Conservation (phyloP, 495 filamentous ascomycete genomes). For the Penicillium robsamsonii region DNA sequence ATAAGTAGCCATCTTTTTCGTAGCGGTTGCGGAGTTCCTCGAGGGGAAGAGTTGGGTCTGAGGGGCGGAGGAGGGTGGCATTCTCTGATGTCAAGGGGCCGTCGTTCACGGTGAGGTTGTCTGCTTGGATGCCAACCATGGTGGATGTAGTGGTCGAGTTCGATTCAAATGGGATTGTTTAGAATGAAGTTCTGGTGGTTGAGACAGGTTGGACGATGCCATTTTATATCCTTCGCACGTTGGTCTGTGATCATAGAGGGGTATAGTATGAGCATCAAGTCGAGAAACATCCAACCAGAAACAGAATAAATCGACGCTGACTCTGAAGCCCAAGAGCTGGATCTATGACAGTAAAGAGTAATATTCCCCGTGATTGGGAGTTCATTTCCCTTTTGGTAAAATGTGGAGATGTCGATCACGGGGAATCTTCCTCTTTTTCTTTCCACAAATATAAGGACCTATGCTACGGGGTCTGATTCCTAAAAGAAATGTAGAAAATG, state of each 20-base stretch:
- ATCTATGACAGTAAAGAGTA: constrained; percentile 13
- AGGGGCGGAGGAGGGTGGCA: constrained; percentile 43
- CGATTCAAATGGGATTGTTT: not conserved
- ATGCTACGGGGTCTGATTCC: too few relatives aligned
- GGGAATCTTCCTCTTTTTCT: too few relatives aligned
- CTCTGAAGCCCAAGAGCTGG: constrained; percentile 3
- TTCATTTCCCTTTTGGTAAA: too few relatives aligned
- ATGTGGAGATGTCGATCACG: too few relatives aligned
- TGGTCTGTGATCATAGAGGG: constrained; percentile 11
- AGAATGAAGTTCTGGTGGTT: not conserved
- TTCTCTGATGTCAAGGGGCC: constrained; percentile 50
- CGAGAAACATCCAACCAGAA: constrained; percentile 20
- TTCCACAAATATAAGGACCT: too few relatives aligned
- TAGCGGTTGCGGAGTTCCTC: constrained; percentile 51
- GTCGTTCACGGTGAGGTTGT: constrained; percentile 49
- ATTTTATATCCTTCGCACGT: constrained; percentile 8
- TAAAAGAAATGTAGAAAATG: too few relatives aligned
- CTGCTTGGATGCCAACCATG: constrained; percentile 33
- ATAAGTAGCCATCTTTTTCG: constrained; percentile 58
- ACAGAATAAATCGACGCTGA: constrained; percentile 5
- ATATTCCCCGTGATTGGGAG: constrained; percentile 11
- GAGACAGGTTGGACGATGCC: not conserved
- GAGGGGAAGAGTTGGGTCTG: constrained; percentile 36
- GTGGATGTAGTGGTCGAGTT: not conserved
- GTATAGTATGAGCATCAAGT: constrained; percentile 2